Base-by-base conservation (phyloP, 2,329 filamentous ascomycete species). In the Talaromyces albobiverticillius region DNA sequence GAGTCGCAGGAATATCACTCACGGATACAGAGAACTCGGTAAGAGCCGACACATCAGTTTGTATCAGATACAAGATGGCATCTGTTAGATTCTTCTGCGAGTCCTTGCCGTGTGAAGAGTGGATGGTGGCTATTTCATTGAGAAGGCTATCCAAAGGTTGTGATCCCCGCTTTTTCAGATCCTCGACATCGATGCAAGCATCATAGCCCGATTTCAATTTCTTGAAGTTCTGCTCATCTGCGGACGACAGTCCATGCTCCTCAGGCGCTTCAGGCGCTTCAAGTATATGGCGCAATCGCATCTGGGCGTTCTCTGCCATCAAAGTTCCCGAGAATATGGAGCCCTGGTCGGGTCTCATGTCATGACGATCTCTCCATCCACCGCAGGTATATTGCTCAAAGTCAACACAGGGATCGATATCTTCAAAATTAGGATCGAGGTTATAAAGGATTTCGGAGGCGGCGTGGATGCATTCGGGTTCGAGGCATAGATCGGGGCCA, bases 301-400 rank as follows among this genome's bases (percentile, higher is more conserved):
- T 76, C 60, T 84, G 77, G 5, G 81, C 81, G 55, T 79, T 79
- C 64, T 88, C 85, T 18, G 71, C 72, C 81, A 88, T 84, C 56
- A 83, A 76, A 2, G 78, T 82, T 22, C 79, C 79, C 2, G 84
- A 82, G 56, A 84, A 86, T 31, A 79, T 78, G 60, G 79, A 78
- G 31, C 81, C 78, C 58, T 85, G 81, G 62, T 89, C 86, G 3
- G 82, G 72, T 3, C 85, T 80, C 55, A 89, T 78, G 61, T 88
- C 85, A 69, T 88, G 81, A 9, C 74, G 77, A 20, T 82, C 76
- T 50, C 79, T 75, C 81, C 85, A 89, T 10, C 86, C 86, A 53
- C 83, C 85, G 61, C 86, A 89, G 18, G 84, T 83, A 53, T 84
- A 79, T 64, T 84, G 76, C 56, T 88, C 83, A 56, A 90, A 90